These are phyloP conservation scores for Elaeis guineensis DNA, from an alignment of 176 grass and related monocot species.

Conservation along the genomic window DNA sequence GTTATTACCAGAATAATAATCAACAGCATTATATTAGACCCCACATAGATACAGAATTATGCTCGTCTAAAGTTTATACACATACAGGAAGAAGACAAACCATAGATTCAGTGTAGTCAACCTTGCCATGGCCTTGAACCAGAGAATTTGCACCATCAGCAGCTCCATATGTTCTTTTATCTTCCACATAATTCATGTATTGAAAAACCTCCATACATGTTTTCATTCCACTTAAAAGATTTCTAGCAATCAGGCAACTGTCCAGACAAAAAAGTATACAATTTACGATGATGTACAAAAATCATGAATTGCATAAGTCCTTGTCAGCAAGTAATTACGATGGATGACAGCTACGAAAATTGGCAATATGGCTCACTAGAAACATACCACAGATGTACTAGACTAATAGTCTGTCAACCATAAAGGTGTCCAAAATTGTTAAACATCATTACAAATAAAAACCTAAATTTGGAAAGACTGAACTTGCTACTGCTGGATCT, in stretches of 20 bases:
- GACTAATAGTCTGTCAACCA: too few relatives aligned
- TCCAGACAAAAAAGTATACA: slow-evolving; percentile 12
- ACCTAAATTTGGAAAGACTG: too few relatives aligned
- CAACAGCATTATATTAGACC: too few relatives aligned
- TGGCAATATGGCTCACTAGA: too few relatives aligned
- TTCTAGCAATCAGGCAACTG: slow-evolving; percentile 86
- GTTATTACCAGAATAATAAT: slow-evolving; percentile 1
- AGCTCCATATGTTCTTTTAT: slow-evolving; percentile 46
- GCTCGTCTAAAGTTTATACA: too few relatives aligned
- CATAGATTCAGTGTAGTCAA: slow-evolving; percentile 5
- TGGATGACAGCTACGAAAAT: too few relatives aligned
- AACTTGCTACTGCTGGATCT: too few relatives aligned
- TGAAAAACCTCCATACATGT: slow-evolving; percentile 86
- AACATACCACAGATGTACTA: too few relatives aligned
- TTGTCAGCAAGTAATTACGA: too few relatives aligned
- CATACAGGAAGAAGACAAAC: background rate
- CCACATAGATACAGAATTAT: too few relatives aligned
- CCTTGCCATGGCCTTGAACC: slow-evolving; percentile 88
- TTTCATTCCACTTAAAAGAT: slow-evolving; percentile 92
- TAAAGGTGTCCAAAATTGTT: too few relatives aligned
- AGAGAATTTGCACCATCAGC: slow-evolving; percentile 63
- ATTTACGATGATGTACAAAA: background rate
- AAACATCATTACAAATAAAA: too few relatives aligned
- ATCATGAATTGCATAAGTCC: background rate
- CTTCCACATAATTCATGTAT: slow-evolving; percentile 77